Percentiles rank a stretch among this genome's conserved stretches.
phyloP scores from a whole-genome alignment of 768 basidiomycete species.

The Suillus subluteus region DNA sequence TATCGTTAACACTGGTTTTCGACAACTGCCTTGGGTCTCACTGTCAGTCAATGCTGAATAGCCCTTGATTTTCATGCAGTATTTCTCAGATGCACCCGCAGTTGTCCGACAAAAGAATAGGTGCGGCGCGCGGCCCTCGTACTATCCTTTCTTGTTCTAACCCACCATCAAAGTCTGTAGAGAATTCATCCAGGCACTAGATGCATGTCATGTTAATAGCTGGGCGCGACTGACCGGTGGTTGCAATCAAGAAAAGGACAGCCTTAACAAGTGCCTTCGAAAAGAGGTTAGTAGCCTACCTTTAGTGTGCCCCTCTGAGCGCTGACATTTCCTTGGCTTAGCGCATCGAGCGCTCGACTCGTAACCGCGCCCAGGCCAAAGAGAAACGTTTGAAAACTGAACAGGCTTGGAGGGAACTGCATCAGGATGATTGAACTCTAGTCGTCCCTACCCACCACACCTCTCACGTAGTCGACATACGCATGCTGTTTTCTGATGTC shows the following conservation, averaged over 20 bases:
- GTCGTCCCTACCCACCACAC: not conserved
- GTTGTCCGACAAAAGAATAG: slow-evolving; percentile 65
- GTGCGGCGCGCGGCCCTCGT: slow-evolving; percentile 33
- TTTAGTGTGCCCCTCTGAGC: not conserved
- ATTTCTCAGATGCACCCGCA: slow-evolving; percentile 66
- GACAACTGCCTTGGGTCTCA: slow-evolving; percentile 10
- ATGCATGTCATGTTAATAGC: slow-evolving; percentile 64
- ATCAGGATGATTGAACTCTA: slow-evolving; percentile 42
- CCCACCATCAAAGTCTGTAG: slow-evolving; percentile 57
- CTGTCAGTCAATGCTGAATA: slow-evolving; percentile 6
- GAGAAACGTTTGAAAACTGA: slow-evolving; percentile 58
- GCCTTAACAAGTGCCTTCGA: slow-evolving; percentile 70
- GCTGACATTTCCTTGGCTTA: slow-evolving; percentile 17
- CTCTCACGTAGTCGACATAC: not conserved
- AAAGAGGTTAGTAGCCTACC: slow-evolving; percentile 55
- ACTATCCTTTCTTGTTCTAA: slow-evolving; percentile 6
- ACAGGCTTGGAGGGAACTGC: slow-evolving; percentile 64
- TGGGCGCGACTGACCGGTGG: slow-evolving; percentile 71
- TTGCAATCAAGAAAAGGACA: slow-evolving; percentile 70
- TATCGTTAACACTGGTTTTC: slow-evolving; percentile 1
- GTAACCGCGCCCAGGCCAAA: slow-evolving; percentile 65
- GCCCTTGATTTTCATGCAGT: slow-evolving; percentile 9
- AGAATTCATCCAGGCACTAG: slow-evolving; percentile 78
- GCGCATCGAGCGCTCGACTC: slow-evolving; percentile 61
- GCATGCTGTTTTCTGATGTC: slow-evolving; percentile 3